Evolutionary conservation across 108 stramenopile species (phyloP).

Genomic region (Conticribra weissflogii): DNA sequence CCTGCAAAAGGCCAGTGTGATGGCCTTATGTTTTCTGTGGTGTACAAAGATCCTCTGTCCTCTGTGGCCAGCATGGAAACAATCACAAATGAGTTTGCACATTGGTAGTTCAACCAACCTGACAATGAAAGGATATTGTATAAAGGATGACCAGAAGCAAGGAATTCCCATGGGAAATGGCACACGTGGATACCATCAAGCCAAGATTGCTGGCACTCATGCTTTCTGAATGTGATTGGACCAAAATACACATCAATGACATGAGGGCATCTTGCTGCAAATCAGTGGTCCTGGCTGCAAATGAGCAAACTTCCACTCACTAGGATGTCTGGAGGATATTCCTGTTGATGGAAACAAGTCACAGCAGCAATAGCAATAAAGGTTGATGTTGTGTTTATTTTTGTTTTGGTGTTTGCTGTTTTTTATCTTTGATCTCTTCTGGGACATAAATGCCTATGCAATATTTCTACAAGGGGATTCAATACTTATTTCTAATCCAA

Average conservation of each 20-base stretch:
- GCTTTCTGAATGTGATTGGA: slow-evolving; percentile 10
- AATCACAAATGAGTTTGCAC: slow-evolving; percentile 9
- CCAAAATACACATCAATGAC: not conserved
- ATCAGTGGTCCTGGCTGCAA: slow-evolving; percentile 12
- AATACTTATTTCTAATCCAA: too few species aligned
- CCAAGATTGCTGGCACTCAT: slow-evolving; percentile 13
- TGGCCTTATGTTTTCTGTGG: slow-evolving; percentile 18
- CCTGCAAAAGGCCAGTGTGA: slow-evolving; percentile 12
- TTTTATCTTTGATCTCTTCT: too few species aligned
- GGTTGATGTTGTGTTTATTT: too few species aligned
- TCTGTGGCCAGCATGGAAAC: not conserved
- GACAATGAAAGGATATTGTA: not conserved
- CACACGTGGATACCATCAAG: slow-evolving; percentile 14
- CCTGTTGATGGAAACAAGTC: not conserved
- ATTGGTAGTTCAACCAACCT: not conserved
- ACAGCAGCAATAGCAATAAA: too few species aligned
- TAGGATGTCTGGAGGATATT: slow-evolving; percentile 26
- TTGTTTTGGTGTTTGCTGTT: too few species aligned
- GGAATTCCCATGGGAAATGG: slow-evolving; percentile 5
- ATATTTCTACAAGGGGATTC: too few species aligned
- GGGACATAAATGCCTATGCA: too few species aligned
- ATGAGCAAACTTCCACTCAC: slow-evolving; percentile 11
- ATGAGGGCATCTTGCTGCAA: not conserved
- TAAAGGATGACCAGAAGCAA: not conserved
- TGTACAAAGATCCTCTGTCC: slow-evolving; percentile 12